Evolutionary conservation across 2,329 filamentous ascomycete genomes (phyloP).

Genomic region (Penicillium vulpinum): DNA sequence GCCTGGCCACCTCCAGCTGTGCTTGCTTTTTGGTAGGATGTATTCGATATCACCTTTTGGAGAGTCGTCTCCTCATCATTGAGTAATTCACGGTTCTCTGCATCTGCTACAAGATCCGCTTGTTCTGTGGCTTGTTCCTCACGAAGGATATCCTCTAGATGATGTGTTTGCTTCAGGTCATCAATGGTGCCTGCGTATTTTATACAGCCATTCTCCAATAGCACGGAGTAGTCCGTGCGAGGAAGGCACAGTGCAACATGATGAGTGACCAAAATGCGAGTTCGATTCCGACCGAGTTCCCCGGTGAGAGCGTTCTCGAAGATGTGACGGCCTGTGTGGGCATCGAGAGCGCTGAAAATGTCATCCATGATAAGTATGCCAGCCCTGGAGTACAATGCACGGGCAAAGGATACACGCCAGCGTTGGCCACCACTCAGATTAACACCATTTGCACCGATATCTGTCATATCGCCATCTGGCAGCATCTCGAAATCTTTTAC

Average conservation of each 20-base stretch:
- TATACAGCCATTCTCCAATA: slow-evolving; percentile 68
- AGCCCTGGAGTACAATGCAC: slow-evolving; percentile 76
- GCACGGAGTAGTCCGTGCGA: slow-evolving; percentile 71
- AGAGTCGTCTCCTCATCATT: slow-evolving; percentile 19
- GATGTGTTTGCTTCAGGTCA: slow-evolving; percentile 51
- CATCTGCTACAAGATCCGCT: slow-evolving; percentile 23
- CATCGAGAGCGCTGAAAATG: slow-evolving; percentile 78
- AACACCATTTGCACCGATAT: slow-evolving; percentile 81
- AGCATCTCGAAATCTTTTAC: slow-evolving; percentile 75
- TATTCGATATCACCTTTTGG: slow-evolving; percentile 27
- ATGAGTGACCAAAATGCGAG: slow-evolving; percentile 77
- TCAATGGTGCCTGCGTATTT: slow-evolving; percentile 64
- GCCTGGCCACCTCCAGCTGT: slow-evolving; percentile 11
- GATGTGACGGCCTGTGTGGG: slow-evolving; percentile 75
- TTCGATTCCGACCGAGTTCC: slow-evolving; percentile 67
- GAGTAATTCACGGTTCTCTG: slow-evolving; percentile 12
- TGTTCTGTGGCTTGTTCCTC: slow-evolving; percentile 47
- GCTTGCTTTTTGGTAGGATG: slow-evolving; percentile 10
- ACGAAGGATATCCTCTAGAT: slow-evolving; percentile 45
- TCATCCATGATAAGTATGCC: slow-evolving; percentile 78
- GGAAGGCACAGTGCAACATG: slow-evolving; percentile 71
- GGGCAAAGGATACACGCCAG: slow-evolving; percentile 77
- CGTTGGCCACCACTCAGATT: slow-evolving; percentile 82
- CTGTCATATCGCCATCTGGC: slow-evolving; percentile 72
- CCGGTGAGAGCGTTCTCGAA: slow-evolving; percentile 75